A percentile compares a stretch with the other conserved stretches of the same genome.
phyloP scores from a whole-genome alignment of 257 asterid species.

The Verbena officinalis region DNA sequence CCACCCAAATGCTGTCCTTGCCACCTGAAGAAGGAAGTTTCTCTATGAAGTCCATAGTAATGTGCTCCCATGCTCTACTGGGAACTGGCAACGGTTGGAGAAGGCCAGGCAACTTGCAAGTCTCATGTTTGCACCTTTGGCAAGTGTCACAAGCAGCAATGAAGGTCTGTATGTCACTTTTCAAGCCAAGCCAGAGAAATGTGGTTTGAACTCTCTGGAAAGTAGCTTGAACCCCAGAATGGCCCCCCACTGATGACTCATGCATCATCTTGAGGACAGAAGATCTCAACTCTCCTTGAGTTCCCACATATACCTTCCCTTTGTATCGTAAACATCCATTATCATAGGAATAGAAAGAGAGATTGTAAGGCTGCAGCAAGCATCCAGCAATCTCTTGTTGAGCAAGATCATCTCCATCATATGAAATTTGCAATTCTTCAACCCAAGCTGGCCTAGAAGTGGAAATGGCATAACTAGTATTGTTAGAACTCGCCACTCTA shows the following conservation, averaged over 20 bases:
- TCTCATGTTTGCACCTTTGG: neutral
- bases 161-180: neutral
- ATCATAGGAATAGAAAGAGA: neutral
- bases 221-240: neutral
- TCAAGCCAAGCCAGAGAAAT: neutral
- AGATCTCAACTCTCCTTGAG: neutral
- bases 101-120: neutral
- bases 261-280: neutral
- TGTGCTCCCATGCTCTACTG: neutral
- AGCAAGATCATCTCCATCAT: neutral
- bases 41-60: conserved; percentile 15
- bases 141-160: neutral
- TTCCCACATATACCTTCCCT: neutral
- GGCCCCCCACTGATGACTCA: neutral
- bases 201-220: neutral
- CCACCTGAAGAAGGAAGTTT: neutral
- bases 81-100: neutral
- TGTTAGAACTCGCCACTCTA: neutral
- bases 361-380: neutral
- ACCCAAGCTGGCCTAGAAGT: neutral
- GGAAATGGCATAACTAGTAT: neutral
- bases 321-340: neutral
- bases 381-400: neutral
- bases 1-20: neutral
- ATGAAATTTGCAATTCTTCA: neutral